Conservation (phyloP, 1,284 basidiomycete species). For the Sporisorium graminicola region DNA sequence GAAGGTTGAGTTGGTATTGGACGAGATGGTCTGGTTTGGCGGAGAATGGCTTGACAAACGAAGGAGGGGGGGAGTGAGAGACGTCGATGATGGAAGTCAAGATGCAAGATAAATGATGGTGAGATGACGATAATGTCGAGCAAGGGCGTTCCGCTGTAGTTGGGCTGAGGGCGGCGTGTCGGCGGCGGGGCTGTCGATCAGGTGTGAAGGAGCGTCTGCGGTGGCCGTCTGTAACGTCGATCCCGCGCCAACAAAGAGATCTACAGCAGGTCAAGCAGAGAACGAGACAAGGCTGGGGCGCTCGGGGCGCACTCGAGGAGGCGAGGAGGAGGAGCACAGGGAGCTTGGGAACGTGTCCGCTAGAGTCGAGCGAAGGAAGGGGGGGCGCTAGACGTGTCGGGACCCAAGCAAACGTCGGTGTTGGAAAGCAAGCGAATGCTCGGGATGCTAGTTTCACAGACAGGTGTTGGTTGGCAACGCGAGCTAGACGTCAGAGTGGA, state of each 20-base stretch:
- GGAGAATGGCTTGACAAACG: slow-evolving; percentile 2
- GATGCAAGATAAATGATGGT: neutral
- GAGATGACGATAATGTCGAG: neutral
- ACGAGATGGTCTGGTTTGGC: neutral
- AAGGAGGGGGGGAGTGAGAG: neutral
- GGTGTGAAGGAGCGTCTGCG: neutral
- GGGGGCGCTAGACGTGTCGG: neutral
- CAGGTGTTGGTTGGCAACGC: neutral
- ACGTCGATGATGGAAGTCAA: neutral
- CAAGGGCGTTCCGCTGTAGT: neutral
- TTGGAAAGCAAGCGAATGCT: neutral
- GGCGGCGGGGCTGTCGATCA: slow-evolving; percentile 5
- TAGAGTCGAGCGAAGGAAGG: too few species aligned
- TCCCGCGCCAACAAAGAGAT: neutral
- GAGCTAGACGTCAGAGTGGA: neutral
- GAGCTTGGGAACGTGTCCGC: neutral
- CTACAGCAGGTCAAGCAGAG: neutral
- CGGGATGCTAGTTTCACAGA: neutral
- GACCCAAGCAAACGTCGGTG: neutral
- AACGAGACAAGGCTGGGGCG: neutral
- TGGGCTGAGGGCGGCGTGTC: slow-evolving; percentile 3
- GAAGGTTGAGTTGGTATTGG: neutral
- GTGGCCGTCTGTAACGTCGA: neutral
- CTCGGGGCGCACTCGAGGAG: neutral
- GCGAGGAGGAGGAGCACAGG: neutral